A percentile compares a stretch with the other conserved stretches of the same genome.
These are phyloP conservation scores for Lactarius sp. DNA, from an alignment of 768 basidiomycete species.

Conservation along the genomic window DNA sequence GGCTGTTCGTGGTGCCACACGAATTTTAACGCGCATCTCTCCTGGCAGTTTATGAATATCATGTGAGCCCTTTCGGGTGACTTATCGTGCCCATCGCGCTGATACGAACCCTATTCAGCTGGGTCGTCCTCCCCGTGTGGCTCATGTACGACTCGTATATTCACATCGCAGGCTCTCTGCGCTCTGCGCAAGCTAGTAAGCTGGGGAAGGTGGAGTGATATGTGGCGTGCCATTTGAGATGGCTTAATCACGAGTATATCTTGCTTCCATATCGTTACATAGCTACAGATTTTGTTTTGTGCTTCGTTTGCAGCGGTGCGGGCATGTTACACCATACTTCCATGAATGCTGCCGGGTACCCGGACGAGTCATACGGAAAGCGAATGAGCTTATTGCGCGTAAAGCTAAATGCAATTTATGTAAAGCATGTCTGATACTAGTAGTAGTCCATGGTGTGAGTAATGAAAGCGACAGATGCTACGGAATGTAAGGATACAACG, in stretches of 20 bases:
- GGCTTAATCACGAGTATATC: not conserved
- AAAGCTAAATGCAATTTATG: slow-evolving; percentile 4
- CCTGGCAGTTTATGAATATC: slow-evolving; percentile 67
- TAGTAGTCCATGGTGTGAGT: slow-evolving; percentile 13
- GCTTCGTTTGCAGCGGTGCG: not conserved
- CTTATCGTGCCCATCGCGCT: not conserved
- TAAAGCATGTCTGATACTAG: not conserved
- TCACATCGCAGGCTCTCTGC: slow-evolving; percentile 60
- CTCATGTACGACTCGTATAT: slow-evolving; percentile 76
- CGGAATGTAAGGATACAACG: not conserved
- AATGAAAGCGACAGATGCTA: not conserved
- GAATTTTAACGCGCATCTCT: not conserved
- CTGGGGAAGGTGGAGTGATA: slow-evolving; percentile 10
- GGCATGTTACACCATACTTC: not conserved
- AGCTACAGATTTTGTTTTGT: not conserved
- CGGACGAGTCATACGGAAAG: not conserved
- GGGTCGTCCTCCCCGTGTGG: slow-evolving; percentile 73
- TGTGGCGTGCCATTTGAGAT: not conserved
- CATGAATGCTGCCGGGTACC: not conserved
- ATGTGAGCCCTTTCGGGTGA: slow-evolving; percentile 47
- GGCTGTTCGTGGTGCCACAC: slow-evolving; percentile 35
- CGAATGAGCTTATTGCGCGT: slow-evolving; percentile 2
- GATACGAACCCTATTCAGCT: slow-evolving; percentile 40
- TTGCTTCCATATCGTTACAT: not conserved
- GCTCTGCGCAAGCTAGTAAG: slow-evolving; percentile 28